Conservation (phyloP, 768 basidiomycete species). For the Suillus tomentosus region DNA sequence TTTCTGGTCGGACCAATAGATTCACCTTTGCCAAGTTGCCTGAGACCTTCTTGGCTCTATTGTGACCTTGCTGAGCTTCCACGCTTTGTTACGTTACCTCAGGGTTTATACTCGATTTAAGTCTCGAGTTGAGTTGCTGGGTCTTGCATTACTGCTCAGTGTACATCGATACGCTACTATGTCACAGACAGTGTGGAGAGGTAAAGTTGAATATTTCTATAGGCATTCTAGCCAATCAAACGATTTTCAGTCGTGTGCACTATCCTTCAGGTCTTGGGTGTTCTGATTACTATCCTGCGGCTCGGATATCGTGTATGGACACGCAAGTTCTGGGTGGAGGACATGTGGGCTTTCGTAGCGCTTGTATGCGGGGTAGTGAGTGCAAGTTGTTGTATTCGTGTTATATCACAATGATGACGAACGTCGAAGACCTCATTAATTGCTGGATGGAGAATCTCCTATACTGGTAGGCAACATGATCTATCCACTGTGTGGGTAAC, state of each 20-base stretch:
- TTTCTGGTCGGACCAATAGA: background rate
- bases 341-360: conserved; percentile 22
- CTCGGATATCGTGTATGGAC: conserved; percentile 23
- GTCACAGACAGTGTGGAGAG: background rate
- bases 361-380: conserved; percentile 16
- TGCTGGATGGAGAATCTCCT: conserved; percentile 13
- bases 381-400: background rate
- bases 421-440: background rate
- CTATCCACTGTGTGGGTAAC: background rate
- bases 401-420: background rate
- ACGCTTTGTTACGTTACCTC: background rate
- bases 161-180: background rate
- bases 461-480: conserved; percentile 8
- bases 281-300: conserved; percentile 20
- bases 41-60: background rate
- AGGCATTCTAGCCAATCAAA: background rate
- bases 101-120: background rate
- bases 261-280: conserved; percentile 10
- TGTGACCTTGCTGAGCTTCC: background rate
- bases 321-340: conserved; percentile 25
- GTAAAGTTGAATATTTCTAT: background rate
- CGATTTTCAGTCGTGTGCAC: conserved; percentile 12
- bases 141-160: background rate
- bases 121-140: too few species aligned
- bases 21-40: background rate